Conservation (phyloP, 1,284 basidiomycete genomes). For the Anthracocystis walkeri region DNA sequence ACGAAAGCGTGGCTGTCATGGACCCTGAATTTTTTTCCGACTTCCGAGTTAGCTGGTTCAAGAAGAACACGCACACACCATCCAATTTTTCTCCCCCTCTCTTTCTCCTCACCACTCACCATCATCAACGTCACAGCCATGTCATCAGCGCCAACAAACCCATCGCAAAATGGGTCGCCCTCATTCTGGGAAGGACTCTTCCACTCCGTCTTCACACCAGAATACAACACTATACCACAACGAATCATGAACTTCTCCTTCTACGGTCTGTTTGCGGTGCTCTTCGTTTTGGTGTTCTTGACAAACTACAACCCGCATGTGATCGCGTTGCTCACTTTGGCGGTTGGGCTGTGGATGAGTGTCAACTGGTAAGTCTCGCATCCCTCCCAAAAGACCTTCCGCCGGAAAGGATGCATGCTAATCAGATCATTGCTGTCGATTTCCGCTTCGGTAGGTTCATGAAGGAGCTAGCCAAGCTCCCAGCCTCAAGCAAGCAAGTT, state of each 20-base stretch:
- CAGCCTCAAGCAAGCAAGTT: conserved; percentile 41
- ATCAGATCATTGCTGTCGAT: neutral
- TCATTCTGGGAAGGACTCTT: conserved; percentile 47
- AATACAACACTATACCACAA: conserved; percentile 61
- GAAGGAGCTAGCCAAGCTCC: conserved; percentile 53
- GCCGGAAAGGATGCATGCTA: neutral
- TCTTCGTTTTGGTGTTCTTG: conserved; percentile 62
- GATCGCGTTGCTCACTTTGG: conserved; percentile 64
- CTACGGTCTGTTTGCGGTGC: conserved; percentile 68
- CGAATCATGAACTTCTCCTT: conserved; percentile 69
- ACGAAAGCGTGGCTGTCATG: neutral
- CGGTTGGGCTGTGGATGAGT: conserved; percentile 66
- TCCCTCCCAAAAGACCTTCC: neutral
- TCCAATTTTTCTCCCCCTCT: neutral
- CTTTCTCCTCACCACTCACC: neutral
- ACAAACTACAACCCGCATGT: conserved; percentile 69
- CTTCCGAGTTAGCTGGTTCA: conserved; percentile 11
- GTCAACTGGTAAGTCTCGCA: conserved; percentile 68
- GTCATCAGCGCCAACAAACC: conserved; percentile 10
- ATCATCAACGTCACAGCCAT: neutral
- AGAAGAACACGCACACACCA: conserved; percentile 17
- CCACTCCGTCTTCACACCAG: conserved; percentile 62
- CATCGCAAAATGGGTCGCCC: neutral
- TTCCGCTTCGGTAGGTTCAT: conserved; percentile 44
- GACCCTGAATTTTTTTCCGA: conserved; percentile 22